Percentiles rank a stretch among this genome's conserved stretches.
These are phyloP conservation scores for Tanacetum coccineum DNA, from an alignment of 129 eudicot species.

Conservation along the genomic window DNA sequence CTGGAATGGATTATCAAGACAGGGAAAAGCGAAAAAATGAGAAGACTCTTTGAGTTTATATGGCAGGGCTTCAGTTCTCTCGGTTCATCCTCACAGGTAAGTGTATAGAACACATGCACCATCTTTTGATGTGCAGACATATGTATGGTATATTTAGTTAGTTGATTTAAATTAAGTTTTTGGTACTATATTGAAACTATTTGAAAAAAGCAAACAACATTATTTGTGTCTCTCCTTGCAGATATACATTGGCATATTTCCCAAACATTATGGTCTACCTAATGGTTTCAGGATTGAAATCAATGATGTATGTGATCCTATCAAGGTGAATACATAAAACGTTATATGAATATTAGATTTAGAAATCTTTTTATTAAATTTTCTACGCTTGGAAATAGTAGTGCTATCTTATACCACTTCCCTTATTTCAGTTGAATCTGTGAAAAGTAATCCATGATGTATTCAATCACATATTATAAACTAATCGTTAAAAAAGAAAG, in stretches of 20 bases:
- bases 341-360: conserved; percentile 14
- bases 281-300: conserved; percentile 91
- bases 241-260: conserved; percentile 94
- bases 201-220: conserved; percentile 6
- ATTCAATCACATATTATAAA: too few relatives aligned
- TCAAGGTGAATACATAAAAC: conserved; percentile 52
- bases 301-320: conserved; percentile 79
- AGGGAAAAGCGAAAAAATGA: conserved; percentile 78
- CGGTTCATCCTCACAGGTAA: conserved; percentile 89
- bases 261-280: conserved; percentile 90
- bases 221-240: conserved; percentile 36
- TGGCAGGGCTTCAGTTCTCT: conserved; percentile 95
- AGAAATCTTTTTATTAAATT: too few relatives aligned
- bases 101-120: background rate
- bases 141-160: background rate
- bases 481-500: too few relatives aligned
- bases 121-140: too few relatives aligned
- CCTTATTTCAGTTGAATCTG: too few relatives aligned
- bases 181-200: background rate
- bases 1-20: conserved; percentile 97
- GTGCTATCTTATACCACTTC: too few relatives aligned
- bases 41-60: conserved; percentile 85
- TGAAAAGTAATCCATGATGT: too few relatives aligned
- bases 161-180: conserved; percentile 3
- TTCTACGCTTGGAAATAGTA: too few relatives aligned